Percentiles rank a stretch among this genome's conserved stretches.
Conservation (phyloP, 805 yeast genomes). For the Ogataea polymorpha region DNA sequence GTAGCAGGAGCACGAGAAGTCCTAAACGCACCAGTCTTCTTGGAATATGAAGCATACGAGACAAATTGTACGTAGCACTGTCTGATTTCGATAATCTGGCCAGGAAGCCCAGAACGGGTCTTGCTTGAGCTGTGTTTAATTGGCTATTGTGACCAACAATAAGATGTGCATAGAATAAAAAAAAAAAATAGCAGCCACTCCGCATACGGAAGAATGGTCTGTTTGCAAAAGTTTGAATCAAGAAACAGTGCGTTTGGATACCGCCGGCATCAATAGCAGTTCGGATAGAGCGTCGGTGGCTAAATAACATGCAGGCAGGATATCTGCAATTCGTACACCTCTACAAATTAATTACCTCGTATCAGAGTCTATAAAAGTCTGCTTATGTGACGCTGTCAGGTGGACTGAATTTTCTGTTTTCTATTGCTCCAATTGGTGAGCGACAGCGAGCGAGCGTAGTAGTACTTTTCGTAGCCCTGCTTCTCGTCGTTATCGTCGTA, state of each 20-base stretch:
- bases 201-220: neutral
- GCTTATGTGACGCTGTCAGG: slow-evolving; percentile 2
- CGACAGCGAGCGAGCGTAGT: slow-evolving; percentile 31
- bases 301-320: neutral
- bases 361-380: neutral
- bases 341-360: neutral
- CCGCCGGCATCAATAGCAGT: neutral
- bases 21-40: slow-evolving; percentile 12
- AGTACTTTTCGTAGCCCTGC: slow-evolving; percentile 27
- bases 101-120: neutral
- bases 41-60: slow-evolving; percentile 9
- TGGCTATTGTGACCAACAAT: neutral
- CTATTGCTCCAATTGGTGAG: slow-evolving; percentile 27
- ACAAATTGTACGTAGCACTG: neutral
- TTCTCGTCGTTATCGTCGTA: slow-evolving; percentile 30
- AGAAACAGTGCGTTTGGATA: neutral
- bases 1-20: slow-evolving; percentile 4
- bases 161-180: neutral
- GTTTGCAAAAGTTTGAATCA: neutral
- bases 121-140: neutral
- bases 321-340: neutral
- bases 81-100: neutral
- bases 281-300: neutral
- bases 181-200: neutral
- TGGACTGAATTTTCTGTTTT: slow-evolving; percentile 19